Evolutionary conservation across 352 stramenopile genomes (phyloP).

Genomic region (Pythium brachiatum): DNA sequence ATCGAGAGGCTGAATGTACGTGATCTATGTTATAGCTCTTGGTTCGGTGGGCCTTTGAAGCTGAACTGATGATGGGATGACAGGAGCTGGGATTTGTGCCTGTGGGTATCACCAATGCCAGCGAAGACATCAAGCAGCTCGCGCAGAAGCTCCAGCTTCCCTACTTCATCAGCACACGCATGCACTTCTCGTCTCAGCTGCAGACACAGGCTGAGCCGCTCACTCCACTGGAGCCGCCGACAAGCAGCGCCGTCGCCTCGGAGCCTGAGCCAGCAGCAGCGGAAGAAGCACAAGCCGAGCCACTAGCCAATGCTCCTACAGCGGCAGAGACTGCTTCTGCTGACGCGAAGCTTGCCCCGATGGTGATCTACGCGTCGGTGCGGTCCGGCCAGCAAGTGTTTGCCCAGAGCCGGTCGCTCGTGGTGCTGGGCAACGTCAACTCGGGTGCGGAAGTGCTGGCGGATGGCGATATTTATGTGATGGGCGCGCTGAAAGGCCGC

Average conservation of each 20-base stretch:
- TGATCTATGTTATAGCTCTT: neutral
- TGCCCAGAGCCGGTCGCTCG: constrained; percentile 73
- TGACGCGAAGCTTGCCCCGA: constrained; percentile 24
- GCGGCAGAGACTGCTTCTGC: neutral
- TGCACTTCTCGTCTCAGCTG: constrained; percentile 29
- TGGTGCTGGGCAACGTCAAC: constrained; percentile 85
- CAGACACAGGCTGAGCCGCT: constrained; percentile 6
- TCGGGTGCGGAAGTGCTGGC: constrained; percentile 87
- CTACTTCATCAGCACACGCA: constrained; percentile 74
- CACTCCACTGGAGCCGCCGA: neutral
- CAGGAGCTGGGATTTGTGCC: constrained; percentile 44
- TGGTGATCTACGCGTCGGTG: constrained; percentile 73
- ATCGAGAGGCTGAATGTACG: constrained; percentile 60
- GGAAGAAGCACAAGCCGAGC: neutral
- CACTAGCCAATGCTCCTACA: constrained; percentile 4
- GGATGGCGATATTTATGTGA: constrained; percentile 82
- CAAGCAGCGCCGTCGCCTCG: neutral
- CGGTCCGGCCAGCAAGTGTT: constrained; percentile 89
- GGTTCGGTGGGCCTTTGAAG: neutral
- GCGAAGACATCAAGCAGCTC: constrained; percentile 78
- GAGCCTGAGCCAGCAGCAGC: constrained; percentile 5
- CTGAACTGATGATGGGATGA: neutral
- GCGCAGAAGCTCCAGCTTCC: constrained; percentile 59
- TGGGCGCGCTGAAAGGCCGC: constrained; percentile 79
- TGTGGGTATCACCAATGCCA: constrained; percentile 81